Evolutionary conservation across 2,329 filamentous ascomycete genomes (phyloP).

Genomic region (Cladophialophora immunda): DNA sequence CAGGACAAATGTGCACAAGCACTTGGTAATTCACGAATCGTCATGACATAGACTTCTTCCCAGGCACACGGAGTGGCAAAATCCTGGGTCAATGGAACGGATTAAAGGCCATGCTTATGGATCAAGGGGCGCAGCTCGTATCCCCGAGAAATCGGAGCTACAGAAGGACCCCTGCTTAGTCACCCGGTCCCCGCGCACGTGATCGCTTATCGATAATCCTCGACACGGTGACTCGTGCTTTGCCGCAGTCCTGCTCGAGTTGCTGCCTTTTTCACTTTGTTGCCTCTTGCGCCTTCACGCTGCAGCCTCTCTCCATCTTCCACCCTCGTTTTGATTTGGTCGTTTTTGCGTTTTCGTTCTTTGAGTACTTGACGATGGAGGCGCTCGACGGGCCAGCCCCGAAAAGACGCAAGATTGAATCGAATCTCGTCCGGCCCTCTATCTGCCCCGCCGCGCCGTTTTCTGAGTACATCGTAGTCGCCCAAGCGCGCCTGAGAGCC

Average conservation of each 20-base stretch:
- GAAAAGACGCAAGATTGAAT: conserved; percentile 26
- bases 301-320: background rate
- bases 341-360: background rate
- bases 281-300: conserved; percentile 10
- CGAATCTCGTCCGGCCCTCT: background rate
- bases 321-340: background rate
- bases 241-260: background rate
- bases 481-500: conserved; percentile 12
- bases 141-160: conserved; percentile 5
- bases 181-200: conserved; percentile 17
- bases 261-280: conserved; percentile 3
- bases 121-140: background rate
- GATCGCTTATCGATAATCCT: conserved; percentile 8
- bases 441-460: conserved; percentile 25
- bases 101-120: conserved; percentile 1
- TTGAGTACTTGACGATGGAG: conserved; percentile 19
- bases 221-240: background rate
- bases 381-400: conserved; percentile 9
- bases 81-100: background rate
- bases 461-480: conserved; percentile 27
- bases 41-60: background rate
- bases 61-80: background rate
- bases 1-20: background rate
- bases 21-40: background rate
- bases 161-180: background rate